phyloP scores from a whole-genome alignment of 345 rosid genomes.

The Euclidium syriacum region DNA sequence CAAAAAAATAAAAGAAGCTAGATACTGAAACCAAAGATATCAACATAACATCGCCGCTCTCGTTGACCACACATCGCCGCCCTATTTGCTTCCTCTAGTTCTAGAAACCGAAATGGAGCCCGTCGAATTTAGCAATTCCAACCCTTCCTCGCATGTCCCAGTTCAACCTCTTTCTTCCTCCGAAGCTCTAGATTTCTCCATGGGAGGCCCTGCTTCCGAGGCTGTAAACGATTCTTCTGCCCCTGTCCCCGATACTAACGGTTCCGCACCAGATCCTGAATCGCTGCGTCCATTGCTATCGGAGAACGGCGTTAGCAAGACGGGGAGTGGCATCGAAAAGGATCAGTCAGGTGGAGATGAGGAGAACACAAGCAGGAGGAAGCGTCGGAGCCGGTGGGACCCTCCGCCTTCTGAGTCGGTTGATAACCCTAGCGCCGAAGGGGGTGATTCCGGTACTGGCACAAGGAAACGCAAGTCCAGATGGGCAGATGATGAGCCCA shows the following conservation, averaged over 20 bases:
- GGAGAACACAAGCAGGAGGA: constrained; percentile 66
- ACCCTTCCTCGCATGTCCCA: constrained; percentile 13
- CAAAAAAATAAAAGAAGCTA: too few species aligned
- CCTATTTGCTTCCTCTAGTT: too few species aligned
- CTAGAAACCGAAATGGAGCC: too few species aligned
- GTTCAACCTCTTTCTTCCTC: constrained; percentile 23
- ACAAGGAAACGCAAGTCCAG: constrained; percentile 75
- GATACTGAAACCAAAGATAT: too few species aligned
- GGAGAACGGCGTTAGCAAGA: constrained; percentile 56
- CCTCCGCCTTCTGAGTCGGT: constrained; percentile 47
- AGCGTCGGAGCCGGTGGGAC: constrained; percentile 87
- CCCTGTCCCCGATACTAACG: background rate
- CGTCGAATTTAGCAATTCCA: constrained; percentile 15
- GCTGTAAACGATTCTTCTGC: background rate
- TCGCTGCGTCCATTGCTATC: constrained; percentile 40
- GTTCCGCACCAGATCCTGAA: constrained; percentile 26
- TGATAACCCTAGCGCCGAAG: constrained; percentile 26
- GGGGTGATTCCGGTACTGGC: constrained; percentile 45
- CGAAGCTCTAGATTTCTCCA: constrained; percentile 7
- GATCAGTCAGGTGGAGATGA: constrained; percentile 86
- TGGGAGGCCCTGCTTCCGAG: constrained; percentile 11
- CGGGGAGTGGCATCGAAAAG: constrained; percentile 57
- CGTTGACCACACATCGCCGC: too few species aligned
- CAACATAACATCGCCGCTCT: too few species aligned
- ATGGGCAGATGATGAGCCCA: constrained; percentile 95